Base-by-base conservation (phyloP, 2,329 filamentous ascomycete genomes). In the Alternaria incomplexa region DNA sequence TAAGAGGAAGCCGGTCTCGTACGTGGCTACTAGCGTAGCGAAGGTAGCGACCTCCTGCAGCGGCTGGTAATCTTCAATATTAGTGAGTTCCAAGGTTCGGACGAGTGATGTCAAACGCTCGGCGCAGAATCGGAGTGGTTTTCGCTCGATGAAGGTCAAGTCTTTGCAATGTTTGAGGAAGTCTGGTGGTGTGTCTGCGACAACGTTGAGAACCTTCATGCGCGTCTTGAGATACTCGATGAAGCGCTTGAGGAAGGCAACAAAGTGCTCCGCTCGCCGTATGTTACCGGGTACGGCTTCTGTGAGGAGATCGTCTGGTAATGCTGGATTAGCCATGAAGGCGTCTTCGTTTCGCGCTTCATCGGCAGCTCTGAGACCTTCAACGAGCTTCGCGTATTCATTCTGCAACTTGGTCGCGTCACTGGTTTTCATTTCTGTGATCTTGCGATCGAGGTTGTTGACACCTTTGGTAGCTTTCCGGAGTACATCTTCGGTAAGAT, bases 241-340 rank as follows among this genome's bases (percentile, higher is more conserved):
- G 77, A 99, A 99, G 64, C 96, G 88, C 78, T 97, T 97, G 61
- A 99, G 82, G 78, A 99, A 99, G 1, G 93, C 89, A 13, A 97
- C 89, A 76, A 99, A 99, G 77, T 99, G 96, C 75, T 99, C 96
- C 5, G 96, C 96, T 81, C 96, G 87, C 64, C 96, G 87, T 68
- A 99, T 99, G 72, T 99, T 99, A 26, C 96, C 96, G 0, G 96
- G 96, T 0, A 99, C 92, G 1, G 96, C 96, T 82, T 99, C 96
- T 77, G 95, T 96, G 6, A 99, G 87, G 9, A 99, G 84, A 77
- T 99, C 96, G 71, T 97, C 94, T 1, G 96, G 96, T 12, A 99
- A 82, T 15, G 93, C 93, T 51, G 96, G 96, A 78, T 98, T 99
- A 26, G 95, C 88, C 92, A 99, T 98, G 77, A 99, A 97, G 0